phyloP scores from a whole-genome alignment of 139 green algal species.

The Nannochloris sp. region DNA sequence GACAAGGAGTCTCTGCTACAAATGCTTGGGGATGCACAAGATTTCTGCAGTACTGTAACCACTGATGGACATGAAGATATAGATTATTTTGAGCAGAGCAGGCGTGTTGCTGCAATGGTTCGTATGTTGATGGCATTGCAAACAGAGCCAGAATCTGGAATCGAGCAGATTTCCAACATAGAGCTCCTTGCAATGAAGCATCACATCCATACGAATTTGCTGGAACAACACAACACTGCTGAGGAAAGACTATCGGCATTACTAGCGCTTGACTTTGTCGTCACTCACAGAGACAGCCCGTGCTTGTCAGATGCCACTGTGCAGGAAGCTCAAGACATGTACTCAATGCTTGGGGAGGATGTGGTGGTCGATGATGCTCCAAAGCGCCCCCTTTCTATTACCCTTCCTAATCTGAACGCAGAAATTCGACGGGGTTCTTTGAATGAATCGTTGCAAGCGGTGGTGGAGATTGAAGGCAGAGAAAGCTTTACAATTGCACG shows the following conservation, averaged over 20 bases:
- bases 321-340: conserved; percentile 2
- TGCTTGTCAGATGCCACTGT: conserved; percentile 8
- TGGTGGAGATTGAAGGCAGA: background rate
- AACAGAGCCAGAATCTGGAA: no score
- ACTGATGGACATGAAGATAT: background rate
- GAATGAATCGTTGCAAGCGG: background rate
- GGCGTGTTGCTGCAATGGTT: background rate
- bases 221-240: background rate
- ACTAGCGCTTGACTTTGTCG: conserved; percentile 23
- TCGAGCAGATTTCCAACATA: no score
- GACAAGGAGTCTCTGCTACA: no score
- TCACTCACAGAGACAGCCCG: conserved; percentile 2
- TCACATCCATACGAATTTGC: background rate
- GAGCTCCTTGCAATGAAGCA: no score
- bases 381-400: background rate
- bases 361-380: background rate
- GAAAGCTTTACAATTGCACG: background rate
- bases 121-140: no score
- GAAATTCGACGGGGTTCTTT: background rate
- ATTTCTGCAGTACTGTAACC: no score
- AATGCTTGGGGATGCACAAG: no score
- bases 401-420: background rate
- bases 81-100: background rate
- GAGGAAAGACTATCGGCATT: background rate
- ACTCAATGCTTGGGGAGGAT: background rate